phyloP scores from a whole-genome alignment of 192 early-diverging fungal genomes.

The Phycomyces nitens region DNA sequence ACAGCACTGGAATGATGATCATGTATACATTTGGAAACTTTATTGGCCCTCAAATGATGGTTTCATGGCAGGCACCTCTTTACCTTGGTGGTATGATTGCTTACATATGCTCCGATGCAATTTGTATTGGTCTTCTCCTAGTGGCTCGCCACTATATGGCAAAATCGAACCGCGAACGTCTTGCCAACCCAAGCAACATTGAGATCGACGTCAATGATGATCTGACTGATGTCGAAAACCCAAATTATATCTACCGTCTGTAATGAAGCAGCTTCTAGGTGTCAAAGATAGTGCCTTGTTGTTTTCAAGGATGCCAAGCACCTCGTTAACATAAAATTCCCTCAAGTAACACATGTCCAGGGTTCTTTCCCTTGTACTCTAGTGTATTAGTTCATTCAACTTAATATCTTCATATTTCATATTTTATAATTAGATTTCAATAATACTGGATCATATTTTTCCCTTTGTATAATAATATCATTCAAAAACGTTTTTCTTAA shows the following conservation, averaged over 20 bases:
- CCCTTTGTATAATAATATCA: too few relatives aligned
- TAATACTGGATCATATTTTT: too few relatives aligned
- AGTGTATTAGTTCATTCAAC: too few relatives aligned
- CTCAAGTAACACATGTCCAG: too few relatives aligned
- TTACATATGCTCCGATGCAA: slow-evolving; percentile 15
- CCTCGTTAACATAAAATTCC: too few relatives aligned
- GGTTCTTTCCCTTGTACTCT: too few relatives aligned
- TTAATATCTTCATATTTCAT: too few relatives aligned
- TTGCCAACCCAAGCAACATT: not conserved
- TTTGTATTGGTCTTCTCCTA: slow-evolving; percentile 10
- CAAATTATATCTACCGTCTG: slow-evolving; percentile 17
- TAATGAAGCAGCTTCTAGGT: not conserved
- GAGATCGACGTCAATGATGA: slow-evolving; percentile 14
- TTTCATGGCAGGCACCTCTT: slow-evolving; percentile 16
- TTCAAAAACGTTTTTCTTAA: too few relatives aligned
- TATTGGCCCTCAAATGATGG: slow-evolving; percentile 25
- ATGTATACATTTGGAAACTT: slow-evolving; percentile 31
- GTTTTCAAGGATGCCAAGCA: too few relatives aligned
- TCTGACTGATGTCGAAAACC: slow-evolving; percentile 20
- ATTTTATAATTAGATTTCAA: too few relatives aligned
- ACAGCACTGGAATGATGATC: slow-evolving; percentile 7
- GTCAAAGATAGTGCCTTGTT: too few relatives aligned
- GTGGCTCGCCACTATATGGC: slow-evolving; percentile 14
- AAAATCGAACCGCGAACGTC: slow-evolving; percentile 7
- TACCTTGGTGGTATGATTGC: slow-evolving; percentile 28